Conservation (phyloP, 768 basidiomycete genomes). For the Lactifluus pinguis region DNA sequence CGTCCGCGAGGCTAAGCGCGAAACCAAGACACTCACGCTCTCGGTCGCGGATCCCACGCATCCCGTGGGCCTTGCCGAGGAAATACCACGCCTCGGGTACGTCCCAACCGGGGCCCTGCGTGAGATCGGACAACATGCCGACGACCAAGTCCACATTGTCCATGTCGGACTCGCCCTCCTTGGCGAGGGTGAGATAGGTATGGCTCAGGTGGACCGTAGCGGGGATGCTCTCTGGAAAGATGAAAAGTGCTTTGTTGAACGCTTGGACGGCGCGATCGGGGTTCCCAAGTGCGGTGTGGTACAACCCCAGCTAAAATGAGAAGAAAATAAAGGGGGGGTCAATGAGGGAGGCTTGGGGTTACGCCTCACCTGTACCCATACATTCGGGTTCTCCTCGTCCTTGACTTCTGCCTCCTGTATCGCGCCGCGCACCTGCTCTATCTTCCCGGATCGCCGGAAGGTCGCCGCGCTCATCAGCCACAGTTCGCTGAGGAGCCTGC, state of each 20-base stretch:
- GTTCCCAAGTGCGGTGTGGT: conserved; percentile 51
- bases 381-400: conserved; percentile 77
- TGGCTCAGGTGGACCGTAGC: conserved; percentile 73
- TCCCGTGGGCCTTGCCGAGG: conserved; percentile 70
- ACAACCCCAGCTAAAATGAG: conserved; percentile 54
- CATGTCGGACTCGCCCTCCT: conserved; percentile 22
- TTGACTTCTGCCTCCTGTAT: conserved; percentile 92
- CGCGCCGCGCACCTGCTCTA: conserved; percentile 82
- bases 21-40: conserved; percentile 67
- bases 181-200: conserved; percentile 48
- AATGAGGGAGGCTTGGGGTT: too few species aligned
- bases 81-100: conserved; percentile 93
- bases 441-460: conserved; percentile 80
- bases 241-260: conserved; percentile 83
- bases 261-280: conserved; percentile 60
- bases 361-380: conserved; percentile 84
- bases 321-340: too few species aligned
- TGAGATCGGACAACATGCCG: conserved; percentile 66
- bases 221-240: conserved; percentile 68
- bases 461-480: conserved; percentile 96
- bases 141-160: conserved; percentile 74
- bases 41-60: conserved; percentile 60
- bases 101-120: conserved; percentile 80
- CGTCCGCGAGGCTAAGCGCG: conserved; percentile 58
- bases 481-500: conserved; percentile 67